Percentiles rank a stretch among this genome's conserved stretches.
Evolutionary conservation across 2,329 filamentous ascomycete species (phyloP).

Genomic region (Cordyceps cateniannulata): DNA sequence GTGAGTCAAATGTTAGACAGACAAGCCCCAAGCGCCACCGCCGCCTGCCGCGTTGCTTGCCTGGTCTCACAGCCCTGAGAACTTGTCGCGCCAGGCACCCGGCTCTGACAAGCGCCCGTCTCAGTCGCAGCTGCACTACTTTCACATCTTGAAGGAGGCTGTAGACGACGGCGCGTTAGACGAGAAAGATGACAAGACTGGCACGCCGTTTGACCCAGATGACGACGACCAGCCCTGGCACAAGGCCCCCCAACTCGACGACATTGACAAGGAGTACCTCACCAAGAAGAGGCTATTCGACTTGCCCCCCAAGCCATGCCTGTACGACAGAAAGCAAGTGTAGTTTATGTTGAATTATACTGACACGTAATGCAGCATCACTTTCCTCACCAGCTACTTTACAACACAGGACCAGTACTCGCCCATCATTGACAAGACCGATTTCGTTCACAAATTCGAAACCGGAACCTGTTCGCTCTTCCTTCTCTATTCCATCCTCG

Average conservation of each 20-base stretch:
- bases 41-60: not conserved
- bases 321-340: not conserved
- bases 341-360: not conserved
- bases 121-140: not conserved
- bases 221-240: not conserved
- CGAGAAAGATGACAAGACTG: not conserved
- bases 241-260: not conserved
- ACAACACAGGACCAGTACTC: not conserved
- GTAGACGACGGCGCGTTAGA: not conserved
- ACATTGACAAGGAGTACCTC: conserved; percentile 7
- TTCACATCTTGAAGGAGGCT: not conserved
- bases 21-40: not conserved
- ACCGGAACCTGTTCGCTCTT: conserved; percentile 4
- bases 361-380: not conserved
- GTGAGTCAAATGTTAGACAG: not conserved
- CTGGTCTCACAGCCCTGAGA: not conserved
- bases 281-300: conserved; percentile 1
- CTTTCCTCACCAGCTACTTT: not conserved
- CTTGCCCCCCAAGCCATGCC: not conserved
- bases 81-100: not conserved
- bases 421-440: conserved; percentile 2
- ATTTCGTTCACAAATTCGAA: not conserved
- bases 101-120: not conserved
- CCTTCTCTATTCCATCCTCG: not conserved
- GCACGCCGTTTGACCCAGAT: not conserved